phyloP scores from a whole-genome alignment of 139 green algal genomes.

The Chloropicon primus region DNA sequence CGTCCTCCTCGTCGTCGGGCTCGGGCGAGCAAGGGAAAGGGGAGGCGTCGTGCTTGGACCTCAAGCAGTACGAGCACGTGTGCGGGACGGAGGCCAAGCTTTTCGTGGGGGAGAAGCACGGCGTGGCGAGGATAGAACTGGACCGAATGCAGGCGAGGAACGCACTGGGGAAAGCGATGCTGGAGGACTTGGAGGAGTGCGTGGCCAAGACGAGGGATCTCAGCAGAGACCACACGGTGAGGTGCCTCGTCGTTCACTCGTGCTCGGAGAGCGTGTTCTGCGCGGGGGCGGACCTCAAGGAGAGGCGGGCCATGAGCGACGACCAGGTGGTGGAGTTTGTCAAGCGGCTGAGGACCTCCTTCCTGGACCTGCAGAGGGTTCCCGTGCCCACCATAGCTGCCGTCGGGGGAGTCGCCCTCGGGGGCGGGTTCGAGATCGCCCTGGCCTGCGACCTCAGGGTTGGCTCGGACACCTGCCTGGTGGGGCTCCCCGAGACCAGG shows the following conservation, averaged over 20 bases:
- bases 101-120: neutral
- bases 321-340: constrained; percentile 56
- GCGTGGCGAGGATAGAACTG: constrained; percentile 16
- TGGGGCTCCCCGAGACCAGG: constrained; percentile 51
- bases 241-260: constrained; percentile 52
- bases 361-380: constrained; percentile 40
- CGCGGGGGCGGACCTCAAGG: constrained; percentile 31
- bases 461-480: neutral
- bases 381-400: constrained; percentile 52
- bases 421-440: constrained; percentile 68
- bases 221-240: constrained; percentile 41
- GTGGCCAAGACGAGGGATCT: constrained; percentile 40
- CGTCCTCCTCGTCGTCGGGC: too few relatives aligned
- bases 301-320: constrained; percentile 52
- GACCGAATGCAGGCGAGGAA: constrained; percentile 43
- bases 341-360: constrained; percentile 33
- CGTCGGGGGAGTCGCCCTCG: constrained; percentile 52
- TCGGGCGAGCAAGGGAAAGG: neutral
- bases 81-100: neutral
- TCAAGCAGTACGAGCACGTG: neutral
- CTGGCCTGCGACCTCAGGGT: constrained; percentile 56
- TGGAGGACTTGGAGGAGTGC: neutral
- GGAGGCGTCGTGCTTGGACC: neutral
- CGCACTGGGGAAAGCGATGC: constrained; percentile 46
- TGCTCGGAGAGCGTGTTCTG: constrained; percentile 51